A percentile compares a stretch with the other conserved stretches of the same genome.
Conservation (phyloP, 257 asterid genomes). For the Lycium barbarum region DNA sequence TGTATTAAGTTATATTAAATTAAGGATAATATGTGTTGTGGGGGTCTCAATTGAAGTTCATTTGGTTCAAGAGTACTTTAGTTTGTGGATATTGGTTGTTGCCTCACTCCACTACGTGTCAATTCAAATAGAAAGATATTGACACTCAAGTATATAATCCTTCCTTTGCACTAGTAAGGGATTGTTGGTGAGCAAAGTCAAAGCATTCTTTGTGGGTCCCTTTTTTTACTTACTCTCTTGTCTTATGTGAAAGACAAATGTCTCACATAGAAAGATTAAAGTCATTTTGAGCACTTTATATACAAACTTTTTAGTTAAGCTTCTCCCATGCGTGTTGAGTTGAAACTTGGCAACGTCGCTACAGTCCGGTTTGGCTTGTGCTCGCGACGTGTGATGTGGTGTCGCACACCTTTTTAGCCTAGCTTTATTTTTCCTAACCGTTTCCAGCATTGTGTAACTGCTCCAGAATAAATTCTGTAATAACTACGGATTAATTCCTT, state of each 20-base stretch:
- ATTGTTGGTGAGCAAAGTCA: not conserved
- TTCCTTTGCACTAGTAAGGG: not conserved
- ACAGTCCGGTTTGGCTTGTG: no score
- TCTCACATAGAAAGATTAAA: not conserved
- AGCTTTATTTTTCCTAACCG: not conserved
- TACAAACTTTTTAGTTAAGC: not conserved
- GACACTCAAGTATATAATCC: not conserved
- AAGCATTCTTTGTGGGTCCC: not conserved
- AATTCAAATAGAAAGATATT: not conserved
- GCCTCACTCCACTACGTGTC: not conserved
- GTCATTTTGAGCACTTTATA: not conserved
- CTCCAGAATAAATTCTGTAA: not conserved
- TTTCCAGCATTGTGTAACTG: not conserved
- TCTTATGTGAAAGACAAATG: not conserved
- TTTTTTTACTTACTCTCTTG: not conserved
- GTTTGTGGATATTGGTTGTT: not conserved
- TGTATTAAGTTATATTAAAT: not conserved
- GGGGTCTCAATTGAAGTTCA: not conserved
- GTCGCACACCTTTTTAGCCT: not conserved
- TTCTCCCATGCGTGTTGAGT: not conserved
- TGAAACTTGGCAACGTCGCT: not conserved
- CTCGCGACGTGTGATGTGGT: not conserved
- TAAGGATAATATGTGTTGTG: not conserved
- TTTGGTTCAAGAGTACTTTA: not conserved
- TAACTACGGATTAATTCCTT: not conserved